Evolutionary conservation across 306 rosid species (phyloP), one percentile per base, ranked within the genome.

Genomic region (Quercus alba): DNA sequence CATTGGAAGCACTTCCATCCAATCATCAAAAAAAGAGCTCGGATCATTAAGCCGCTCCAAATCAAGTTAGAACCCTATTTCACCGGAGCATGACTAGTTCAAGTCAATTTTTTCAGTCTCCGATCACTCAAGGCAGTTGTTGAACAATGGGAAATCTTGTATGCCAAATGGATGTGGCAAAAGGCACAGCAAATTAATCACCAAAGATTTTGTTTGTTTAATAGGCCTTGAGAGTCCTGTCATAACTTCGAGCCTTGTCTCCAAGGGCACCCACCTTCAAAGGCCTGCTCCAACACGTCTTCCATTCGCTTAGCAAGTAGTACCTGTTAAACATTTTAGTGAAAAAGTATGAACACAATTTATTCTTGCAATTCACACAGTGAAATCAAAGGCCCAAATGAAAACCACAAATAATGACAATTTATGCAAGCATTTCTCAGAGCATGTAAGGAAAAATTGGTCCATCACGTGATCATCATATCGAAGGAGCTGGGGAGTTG

Each of bases 261-360:
- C 97, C 97, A 93, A 10, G 97, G 94, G 73, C 91, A 90, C 75
- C 97, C 97, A 20, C 92, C 91, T 33, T 90, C 96, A 70, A 93
- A 90, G 55, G 97, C 97, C 35, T 90, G 89, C 81, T 93, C 94
- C 71, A 93, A 67, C 51, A 93, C 96, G 14, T 93, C 96, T 80
- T 93, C 97, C 96, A 93, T 82, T 82, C 89, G 86, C 80, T 90
- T 93, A 68, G 94, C 96, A 41, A 81, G 86, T 80, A 90, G 77
- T 74, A 93, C 86, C 97, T 93, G 88, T 70, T 52, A 23, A 35
- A 8, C 25, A 12, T 4, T 1, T 1, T 17, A 66, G 28, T 58
- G 64, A 15, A 67, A 19, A 35, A 4, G 8, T 28, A 28, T 63
- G 17, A 49, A 49, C 14, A 68, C 3, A 12, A 67, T 35, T 19